Evolutionary conservation across 352 stramenopile genomes (phyloP).

Genomic region (Thalassiosira exigua): DNA sequence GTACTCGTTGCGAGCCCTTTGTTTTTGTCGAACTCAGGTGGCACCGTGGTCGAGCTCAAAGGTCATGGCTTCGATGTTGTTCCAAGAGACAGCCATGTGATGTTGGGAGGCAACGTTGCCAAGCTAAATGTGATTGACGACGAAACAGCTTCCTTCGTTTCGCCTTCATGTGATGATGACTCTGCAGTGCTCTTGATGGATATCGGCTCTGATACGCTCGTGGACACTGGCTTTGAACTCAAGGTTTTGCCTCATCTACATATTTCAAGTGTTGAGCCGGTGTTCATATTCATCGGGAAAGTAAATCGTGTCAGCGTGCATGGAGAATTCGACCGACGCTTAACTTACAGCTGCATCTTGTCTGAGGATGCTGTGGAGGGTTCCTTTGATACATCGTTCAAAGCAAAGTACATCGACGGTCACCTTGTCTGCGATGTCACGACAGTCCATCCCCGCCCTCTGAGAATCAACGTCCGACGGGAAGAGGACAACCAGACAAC

Average conservation of each 20-base stretch:
- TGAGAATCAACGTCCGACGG: too few species aligned
- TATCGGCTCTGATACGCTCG: conserved; percentile 8
- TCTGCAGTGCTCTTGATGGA: not conserved
- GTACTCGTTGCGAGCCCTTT: conserved; percentile 14
- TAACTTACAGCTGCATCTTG: conserved; percentile 14
- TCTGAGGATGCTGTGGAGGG: not conserved
- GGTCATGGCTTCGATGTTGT: conserved; percentile 23
- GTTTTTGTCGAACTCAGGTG: conserved; percentile 26
- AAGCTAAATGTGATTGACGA: conserved; percentile 24
- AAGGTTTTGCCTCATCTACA: conserved; percentile 15
- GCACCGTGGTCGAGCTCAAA: conserved; percentile 18
- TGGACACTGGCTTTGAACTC: conserved; percentile 36
- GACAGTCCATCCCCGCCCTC: not conserved
- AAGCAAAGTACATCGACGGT: not conserved
- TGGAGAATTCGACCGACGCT: conserved; percentile 19
- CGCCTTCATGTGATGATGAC: not conserved
- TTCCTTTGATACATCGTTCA: not conserved
- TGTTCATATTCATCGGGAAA: conserved; percentile 13
- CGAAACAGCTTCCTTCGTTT: conserved; percentile 16
- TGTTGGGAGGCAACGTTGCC: conserved; percentile 7
- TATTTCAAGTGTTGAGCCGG: conserved; percentile 9
- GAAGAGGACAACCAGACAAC: conserved; percentile 18
- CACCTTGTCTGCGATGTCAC: conserved; percentile 16
- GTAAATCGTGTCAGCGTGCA: conserved; percentile 5
- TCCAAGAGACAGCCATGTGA: conserved; percentile 5